Percentiles rank a stretch among this genome's conserved stretches.
phyloP scores from a whole-genome alignment of 2,329 filamentous ascomycete genomes.

The Phialophora macrospora region DNA sequence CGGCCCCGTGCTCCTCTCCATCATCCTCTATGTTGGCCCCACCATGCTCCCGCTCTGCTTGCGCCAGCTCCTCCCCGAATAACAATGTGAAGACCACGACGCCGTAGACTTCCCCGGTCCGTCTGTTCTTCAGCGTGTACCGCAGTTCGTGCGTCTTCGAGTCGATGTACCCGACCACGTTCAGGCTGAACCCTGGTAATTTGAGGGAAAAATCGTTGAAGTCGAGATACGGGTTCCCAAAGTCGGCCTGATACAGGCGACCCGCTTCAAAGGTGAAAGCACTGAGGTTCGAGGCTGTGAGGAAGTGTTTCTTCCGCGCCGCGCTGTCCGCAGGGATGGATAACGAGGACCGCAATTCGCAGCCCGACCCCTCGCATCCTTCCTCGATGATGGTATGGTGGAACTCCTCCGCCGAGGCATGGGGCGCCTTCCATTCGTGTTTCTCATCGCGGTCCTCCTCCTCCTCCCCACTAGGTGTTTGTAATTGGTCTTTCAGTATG shows the following conservation, averaged over 20 bases:
- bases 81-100: conserved; percentile 81
- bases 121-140: conserved; percentile 85
- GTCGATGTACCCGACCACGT: conserved; percentile 49
- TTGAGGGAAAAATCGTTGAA: conserved; percentile 64
- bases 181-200: conserved; percentile 46
- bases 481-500: conserved; percentile 15
- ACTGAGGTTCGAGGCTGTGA: conserved; percentile 60
- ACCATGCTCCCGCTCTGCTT: conserved; percentile 34
- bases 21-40: conserved; percentile 2
- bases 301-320: conserved; percentile 65
- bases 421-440: conserved; percentile 36
- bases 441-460: conserved; percentile 15
- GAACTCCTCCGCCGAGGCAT: conserved; percentile 43
- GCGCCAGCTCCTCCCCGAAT: conserved; percentile 43
- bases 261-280: conserved; percentile 67
- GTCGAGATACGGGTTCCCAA: conserved; percentile 91
- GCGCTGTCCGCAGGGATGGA: conserved; percentile 60
- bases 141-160: conserved; percentile 82
- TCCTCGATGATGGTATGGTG: conserved; percentile 66
- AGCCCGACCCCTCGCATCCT: conserved; percentile 65
- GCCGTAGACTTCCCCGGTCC: conserved; percentile 75
- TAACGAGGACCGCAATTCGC: conserved; percentile 51
- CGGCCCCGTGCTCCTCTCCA: too few species aligned
- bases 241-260: conserved; percentile 68
- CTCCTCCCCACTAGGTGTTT: background rate